These are phyloP conservation scores for Zostera marina DNA, from an alignment of 116 monocot genomes.

Conservation along the genomic window DNA sequence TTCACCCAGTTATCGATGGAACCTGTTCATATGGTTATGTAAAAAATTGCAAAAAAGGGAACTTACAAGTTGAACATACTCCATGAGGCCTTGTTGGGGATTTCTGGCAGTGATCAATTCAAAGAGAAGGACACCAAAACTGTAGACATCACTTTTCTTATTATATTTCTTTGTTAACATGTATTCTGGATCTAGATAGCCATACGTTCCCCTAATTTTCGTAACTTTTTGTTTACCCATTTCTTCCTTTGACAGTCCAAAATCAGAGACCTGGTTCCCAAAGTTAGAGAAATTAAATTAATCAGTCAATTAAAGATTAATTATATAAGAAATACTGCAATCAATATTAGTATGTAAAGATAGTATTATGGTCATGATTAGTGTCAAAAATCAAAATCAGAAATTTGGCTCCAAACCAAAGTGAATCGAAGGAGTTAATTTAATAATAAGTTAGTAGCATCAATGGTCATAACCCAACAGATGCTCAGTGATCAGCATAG, in stretches of 20 bases:
- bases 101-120: conserved; percentile 81
- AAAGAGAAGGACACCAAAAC: conserved; percentile 84
- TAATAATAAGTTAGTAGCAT: no score
- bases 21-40: neutral
- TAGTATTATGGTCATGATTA: no score
- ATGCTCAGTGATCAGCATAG: no score
- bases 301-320: neutral
- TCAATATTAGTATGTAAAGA: no score
- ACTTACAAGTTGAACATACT: conserved; percentile 90
- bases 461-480: no score
- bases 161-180: conserved; percentile 68
- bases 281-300: neutral
- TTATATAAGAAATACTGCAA: no score
- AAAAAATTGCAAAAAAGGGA: neutral
- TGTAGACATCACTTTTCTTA: conserved; percentile 94
- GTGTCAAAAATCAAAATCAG: no score
- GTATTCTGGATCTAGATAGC: conserved; percentile 96
- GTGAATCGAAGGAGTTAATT: no score
- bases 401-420: no score
- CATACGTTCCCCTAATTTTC: conserved; percentile 71
- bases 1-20: neutral
- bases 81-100: conserved; percentile 88
- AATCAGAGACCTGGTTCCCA: conserved; percentile 63
- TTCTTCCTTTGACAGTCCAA: conserved; percentile 92
- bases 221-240: conserved; percentile 37